These are phyloP conservation scores for Vitis rotundifolia DNA, from an alignment of 164 flowering plant species.

Conservation along the genomic window DNA sequence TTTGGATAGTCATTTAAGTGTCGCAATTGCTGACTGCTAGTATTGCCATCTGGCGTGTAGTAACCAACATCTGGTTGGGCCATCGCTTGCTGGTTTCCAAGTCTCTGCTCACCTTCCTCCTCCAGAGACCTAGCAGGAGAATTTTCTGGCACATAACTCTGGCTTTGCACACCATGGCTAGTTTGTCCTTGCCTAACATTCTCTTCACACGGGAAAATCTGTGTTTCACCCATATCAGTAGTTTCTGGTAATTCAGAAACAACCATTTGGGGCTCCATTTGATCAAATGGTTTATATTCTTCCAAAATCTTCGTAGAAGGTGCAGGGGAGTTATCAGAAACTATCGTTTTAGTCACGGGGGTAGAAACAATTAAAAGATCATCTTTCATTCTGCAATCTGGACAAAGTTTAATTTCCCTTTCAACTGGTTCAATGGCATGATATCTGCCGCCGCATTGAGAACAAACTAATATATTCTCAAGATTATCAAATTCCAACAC, in stretches of 20 bases:
- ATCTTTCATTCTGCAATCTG: conserved; percentile 47
- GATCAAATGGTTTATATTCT: conserved; percentile 19
- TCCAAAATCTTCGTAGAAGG: conserved; percentile 18
- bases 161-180: conserved; percentile 23
- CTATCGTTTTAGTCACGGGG: conserved; percentile 12
- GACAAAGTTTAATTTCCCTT: conserved; percentile 47
- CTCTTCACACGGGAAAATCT: conserved; percentile 21
- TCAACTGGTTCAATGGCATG: conserved; percentile 26
- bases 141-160: conserved; percentile 21
- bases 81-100: conserved; percentile 23
- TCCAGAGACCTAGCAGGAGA: conserved; percentile 23
- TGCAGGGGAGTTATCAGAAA: conserved; percentile 17
- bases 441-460: conserved; percentile 55
- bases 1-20: conserved; percentile 23
- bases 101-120: conserved; percentile 37
- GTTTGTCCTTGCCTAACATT: conserved; percentile 19
- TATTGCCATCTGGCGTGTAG: conserved; percentile 17
- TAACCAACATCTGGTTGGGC: conserved; percentile 20
- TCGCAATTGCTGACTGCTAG: conserved; percentile 25
- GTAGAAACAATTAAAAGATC: conserved; percentile 9
- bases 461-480: conserved; percentile 39
- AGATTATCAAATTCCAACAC: conserved; percentile 21
- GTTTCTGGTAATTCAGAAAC: conserved; percentile 22
- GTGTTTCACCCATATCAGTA: conserved; percentile 19
- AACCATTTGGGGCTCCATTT: conserved; percentile 8